Percentiles rank a stretch among this genome's conserved stretches.
Evolutionary conservation across 1,139 yeast species (phyloP).

Genomic region (Yamadazyma taylorii): DNA sequence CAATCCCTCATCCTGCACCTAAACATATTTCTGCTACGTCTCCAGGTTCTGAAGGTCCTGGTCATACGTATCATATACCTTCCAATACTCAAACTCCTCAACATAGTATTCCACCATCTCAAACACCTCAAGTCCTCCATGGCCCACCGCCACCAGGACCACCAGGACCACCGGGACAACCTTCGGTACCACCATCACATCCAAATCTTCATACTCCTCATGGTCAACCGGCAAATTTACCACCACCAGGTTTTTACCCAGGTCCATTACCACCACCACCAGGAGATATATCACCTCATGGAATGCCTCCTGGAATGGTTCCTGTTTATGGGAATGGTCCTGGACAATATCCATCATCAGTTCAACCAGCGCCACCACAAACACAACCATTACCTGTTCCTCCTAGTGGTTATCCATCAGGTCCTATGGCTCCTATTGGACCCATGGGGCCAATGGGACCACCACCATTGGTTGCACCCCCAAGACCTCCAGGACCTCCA

Average conservation of each 20-base stretch:
- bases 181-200: neutral
- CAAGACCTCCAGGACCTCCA: constrained; percentile 5
- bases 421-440: neutral
- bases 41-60: too few species aligned
- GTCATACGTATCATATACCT: too few species aligned
- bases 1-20: too few species aligned
- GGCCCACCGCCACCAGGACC: too few species aligned
- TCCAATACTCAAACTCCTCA: too few species aligned
- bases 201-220: neutral
- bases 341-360: constrained; percentile 1
- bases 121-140: too few species aligned
- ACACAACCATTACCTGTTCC: constrained; percentile 1
- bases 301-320: constrained; percentile 1
- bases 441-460: constrained; percentile 3
- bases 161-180: too few species aligned
- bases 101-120: too few species aligned
- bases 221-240: constrained; percentile 1
- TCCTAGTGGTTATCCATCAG: neutral
- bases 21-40: too few species aligned
- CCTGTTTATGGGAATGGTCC: constrained; percentile 1
- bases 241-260: neutral
- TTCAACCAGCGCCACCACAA: constrained; percentile 4
- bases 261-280: constrained; percentile 4
- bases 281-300: neutral
- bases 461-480: constrained; percentile 5